Percentiles rank a stretch among this genome's conserved stretches.
These are phyloP conservation scores for Pseudognaphalium luteoalbum DNA, from an alignment of 129 eudicot species.

Conservation along the genomic window DNA sequence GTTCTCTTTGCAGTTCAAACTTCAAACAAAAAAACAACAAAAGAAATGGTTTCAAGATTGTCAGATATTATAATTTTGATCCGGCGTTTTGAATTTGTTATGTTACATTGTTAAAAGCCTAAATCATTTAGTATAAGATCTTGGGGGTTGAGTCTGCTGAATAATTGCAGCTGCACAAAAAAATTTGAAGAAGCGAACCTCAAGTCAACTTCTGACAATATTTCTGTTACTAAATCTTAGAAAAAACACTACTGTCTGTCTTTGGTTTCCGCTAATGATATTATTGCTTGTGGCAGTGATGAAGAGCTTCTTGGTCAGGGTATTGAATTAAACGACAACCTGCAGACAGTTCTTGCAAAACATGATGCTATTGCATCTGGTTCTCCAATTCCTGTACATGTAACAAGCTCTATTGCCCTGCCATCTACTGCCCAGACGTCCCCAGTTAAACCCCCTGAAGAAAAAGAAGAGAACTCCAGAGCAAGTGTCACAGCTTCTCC, in stretches of 20 bases:
- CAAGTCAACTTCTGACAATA: background rate
- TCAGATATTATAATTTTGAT: too few relatives aligned
- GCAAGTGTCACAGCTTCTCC: slow-evolving; percentile 35
- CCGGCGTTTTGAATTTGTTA: background rate
- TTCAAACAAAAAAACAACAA: too few relatives aligned
- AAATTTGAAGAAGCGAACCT: background rate
- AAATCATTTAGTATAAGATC: background rate
- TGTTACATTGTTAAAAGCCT: background rate
- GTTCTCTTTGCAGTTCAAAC: too few relatives aligned
- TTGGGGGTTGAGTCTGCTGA: background rate
- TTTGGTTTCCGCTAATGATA: background rate
- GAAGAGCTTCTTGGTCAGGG: slow-evolving; percentile 89
- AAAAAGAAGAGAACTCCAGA: slow-evolving; percentile 16
- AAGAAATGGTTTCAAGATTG: too few relatives aligned
- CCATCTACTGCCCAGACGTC: slow-evolving; percentile 22
- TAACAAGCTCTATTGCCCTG: slow-evolving; percentile 26
- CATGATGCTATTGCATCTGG: slow-evolving; percentile 96
- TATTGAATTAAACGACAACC: slow-evolving; percentile 65
- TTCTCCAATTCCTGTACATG: slow-evolving; percentile 58
- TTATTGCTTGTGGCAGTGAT: slow-evolving; percentile 48
- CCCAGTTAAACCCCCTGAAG: slow-evolving; percentile 40
- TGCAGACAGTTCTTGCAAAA: slow-evolving; percentile 66
- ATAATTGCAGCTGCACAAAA: background rate
- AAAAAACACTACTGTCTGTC: background rate
- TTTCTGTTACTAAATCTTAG: background rate